Percentiles rank a stretch among this genome's conserved stretches.
Evolutionary conservation across 2,329 filamentous ascomycete species (phyloP).

Genomic region (Diaporthe sp.): DNA sequence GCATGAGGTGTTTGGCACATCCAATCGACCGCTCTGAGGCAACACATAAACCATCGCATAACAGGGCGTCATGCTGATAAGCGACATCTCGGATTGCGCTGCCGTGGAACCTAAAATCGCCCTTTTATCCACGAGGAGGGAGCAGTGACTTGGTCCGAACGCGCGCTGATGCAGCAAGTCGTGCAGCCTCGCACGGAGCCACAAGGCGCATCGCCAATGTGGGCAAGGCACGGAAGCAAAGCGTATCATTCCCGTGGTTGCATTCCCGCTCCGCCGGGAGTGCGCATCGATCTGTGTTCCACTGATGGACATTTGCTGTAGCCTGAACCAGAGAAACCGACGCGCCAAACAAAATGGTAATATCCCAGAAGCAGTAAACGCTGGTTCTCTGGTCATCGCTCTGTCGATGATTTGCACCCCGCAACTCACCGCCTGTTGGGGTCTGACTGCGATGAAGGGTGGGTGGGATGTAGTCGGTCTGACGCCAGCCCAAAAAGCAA

Average conservation of each 20-base stretch:
- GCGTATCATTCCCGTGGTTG: neutral
- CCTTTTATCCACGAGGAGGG: neutral
- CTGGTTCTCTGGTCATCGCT: neutral
- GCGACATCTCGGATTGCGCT: conserved; percentile 2
- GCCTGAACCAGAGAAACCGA: neutral
- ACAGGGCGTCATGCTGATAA: conserved; percentile 13
- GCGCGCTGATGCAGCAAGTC: conserved; percentile 3
- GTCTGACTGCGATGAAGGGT: neutral
- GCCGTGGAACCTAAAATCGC: conserved; percentile 10
- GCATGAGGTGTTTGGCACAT: neutral
- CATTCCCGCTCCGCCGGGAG: neutral
- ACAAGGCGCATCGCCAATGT: neutral
- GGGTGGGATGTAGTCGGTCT: conserved; percentile 1
- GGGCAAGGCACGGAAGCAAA: neutral
- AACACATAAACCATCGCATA: neutral
- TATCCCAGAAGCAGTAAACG: neutral
- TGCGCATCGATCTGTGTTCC: neutral
- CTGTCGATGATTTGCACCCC: neutral
- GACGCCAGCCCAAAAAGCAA: neutral
- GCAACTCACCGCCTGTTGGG: conserved; percentile 33
- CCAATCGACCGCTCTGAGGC: conserved; percentile 2
- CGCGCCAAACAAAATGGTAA: neutral
- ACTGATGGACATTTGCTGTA: neutral
- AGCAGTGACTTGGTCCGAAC: neutral
- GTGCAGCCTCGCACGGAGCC: conserved; percentile 9